Percentiles rank a stretch among this genome's conserved stretches.
Conservation (phyloP, 2,329 filamentous ascomycete species). For the Colletotrichum eleusines region DNA sequence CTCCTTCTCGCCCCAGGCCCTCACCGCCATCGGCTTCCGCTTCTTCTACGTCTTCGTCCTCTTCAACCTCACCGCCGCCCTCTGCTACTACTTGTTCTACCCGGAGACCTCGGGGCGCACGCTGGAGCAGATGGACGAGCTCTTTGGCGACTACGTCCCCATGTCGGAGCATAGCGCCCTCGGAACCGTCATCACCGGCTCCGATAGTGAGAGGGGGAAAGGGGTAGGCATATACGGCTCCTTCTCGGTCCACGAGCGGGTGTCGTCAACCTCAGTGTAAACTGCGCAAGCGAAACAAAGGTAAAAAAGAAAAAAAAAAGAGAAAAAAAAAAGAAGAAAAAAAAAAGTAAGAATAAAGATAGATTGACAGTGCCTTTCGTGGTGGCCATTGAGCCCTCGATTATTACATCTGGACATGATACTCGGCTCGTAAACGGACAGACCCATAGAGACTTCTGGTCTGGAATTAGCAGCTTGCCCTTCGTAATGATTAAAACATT, state of each 20-base stretch:
- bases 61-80: conserved; percentile 45
- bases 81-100: conserved; percentile 47
- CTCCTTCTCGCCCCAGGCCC: conserved; percentile 60
- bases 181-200: neutral
- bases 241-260: conserved; percentile 9
- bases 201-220: neutral
- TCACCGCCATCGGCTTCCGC: conserved; percentile 56
- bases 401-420: neutral
- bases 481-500: neutral
- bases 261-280: conserved; percentile 4
- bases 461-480: no score
- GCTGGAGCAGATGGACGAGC: conserved; percentile 53
- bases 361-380: neutral
- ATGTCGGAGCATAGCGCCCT: conserved; percentile 19
- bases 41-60: conserved; percentile 55
- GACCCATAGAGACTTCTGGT: neutral
- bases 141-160: conserved; percentile 47
- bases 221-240: conserved; percentile 3
- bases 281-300: neutral
- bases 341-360: no score
- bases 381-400: neutral
- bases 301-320: no score
- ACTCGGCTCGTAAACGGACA: neutral
- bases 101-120: conserved; percentile 51
- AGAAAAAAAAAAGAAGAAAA: no score